Conservation (phyloP, 331 rosid genomes). For the Malus hybrid region DNA sequence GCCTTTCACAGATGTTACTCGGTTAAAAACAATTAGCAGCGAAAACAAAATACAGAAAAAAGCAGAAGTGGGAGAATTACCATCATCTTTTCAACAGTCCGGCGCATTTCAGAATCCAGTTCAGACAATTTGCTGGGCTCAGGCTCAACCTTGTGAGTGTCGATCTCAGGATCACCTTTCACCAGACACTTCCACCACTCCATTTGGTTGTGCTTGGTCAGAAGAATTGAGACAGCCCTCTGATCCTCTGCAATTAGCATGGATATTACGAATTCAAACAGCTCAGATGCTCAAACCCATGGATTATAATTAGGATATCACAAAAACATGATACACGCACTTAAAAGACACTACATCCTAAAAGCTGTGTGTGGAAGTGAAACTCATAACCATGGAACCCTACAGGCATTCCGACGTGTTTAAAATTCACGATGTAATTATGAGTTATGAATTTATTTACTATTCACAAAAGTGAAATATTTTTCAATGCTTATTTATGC, state of each 20-base stretch:
- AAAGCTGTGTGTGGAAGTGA: neutral
- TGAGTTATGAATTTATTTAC: neutral
- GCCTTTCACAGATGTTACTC: neutral
- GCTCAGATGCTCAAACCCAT: neutral
- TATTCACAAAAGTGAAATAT: neutral
- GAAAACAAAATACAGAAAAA: neutral
- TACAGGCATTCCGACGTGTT: neutral
- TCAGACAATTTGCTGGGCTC: conserved; percentile 83
- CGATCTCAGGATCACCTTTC: conserved; percentile 84
- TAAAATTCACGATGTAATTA: neutral
- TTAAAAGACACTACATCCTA: neutral
- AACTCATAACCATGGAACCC: neutral
- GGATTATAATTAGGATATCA: neutral
- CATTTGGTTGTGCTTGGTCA: conserved; percentile 93
- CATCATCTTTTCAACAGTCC: conserved; percentile 95
- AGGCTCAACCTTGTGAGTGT: conserved; percentile 90
- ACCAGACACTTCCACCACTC: conserved; percentile 94
- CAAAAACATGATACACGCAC: neutral
- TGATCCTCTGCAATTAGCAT: conserved; percentile 73
- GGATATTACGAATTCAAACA: neutral
- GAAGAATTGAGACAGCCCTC: conserved; percentile 57
- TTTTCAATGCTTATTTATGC: neutral
- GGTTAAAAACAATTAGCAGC: neutral
- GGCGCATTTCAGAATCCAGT: conserved; percentile 79
- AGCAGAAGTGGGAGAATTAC: conserved; percentile 19